phyloP scores from a whole-genome alignment of 176 grass and related monocot genomes.

The Hordeum marinum region DNA sequence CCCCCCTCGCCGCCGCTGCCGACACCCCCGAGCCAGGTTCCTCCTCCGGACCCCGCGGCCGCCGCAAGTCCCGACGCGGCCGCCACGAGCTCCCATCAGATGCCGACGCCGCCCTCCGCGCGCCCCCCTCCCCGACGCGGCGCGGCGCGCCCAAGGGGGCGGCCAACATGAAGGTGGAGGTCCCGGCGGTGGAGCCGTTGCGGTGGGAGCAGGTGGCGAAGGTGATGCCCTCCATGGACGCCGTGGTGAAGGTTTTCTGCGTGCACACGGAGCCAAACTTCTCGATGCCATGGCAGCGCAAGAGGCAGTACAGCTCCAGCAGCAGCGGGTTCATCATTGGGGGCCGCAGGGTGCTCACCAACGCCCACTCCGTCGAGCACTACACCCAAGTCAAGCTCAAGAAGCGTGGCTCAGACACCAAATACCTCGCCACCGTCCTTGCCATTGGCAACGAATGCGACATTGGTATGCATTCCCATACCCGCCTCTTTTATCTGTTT shows the following conservation, averaged over 20 bases:
- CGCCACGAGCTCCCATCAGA: constrained; percentile 36
- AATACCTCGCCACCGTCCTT: constrained; percentile 87
- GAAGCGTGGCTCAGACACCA: constrained; percentile 87
- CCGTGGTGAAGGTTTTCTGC: constrained; percentile 98
- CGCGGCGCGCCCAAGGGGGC: constrained; percentile 24
- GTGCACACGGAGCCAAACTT: constrained; percentile 94
- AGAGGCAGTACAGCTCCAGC: constrained; percentile 90
- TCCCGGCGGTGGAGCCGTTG: constrained; percentile 34
- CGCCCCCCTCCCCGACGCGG: constrained; percentile 17
- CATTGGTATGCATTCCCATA: constrained; percentile 50
- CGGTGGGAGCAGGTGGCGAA: constrained; percentile 73
- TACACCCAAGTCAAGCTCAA: constrained; percentile 95
- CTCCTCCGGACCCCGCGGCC: constrained; percentile 1
- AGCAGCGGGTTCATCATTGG: constrained; percentile 79
- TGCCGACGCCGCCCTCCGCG: not conserved
- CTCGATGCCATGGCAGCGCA: constrained; percentile 94
- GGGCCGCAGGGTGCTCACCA: constrained; percentile 80
- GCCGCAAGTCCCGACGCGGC: constrained; percentile 24
- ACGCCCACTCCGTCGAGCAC: constrained; percentile 94
- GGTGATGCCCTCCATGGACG: constrained; percentile 85
- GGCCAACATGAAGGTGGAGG: constrained; percentile 20
- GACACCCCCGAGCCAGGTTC: constrained; percentile 18
- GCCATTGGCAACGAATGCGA: constrained; percentile 93
- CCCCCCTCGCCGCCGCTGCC: constrained; percentile 16
- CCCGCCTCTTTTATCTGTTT: not conserved